Evolutionary conservation across 306 rosid species (phyloP), one percentile per base, ranked within the genome.

Genomic region (Spatholobus suberectus): DNA sequence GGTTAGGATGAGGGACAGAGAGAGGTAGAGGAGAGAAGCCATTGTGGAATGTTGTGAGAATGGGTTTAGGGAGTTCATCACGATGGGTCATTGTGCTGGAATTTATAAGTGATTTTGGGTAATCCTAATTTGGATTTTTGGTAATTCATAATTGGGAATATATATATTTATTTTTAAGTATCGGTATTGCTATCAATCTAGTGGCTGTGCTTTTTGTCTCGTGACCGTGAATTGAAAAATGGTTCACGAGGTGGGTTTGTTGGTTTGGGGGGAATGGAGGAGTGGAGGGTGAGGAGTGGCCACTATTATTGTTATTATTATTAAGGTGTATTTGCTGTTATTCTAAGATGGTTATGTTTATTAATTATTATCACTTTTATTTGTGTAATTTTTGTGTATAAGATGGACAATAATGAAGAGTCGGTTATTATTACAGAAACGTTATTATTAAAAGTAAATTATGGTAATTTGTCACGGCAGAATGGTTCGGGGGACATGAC

Each of bases 11-110:
- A 87, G 69, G n/a, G 84, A 55, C 61, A 94, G 76, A 65, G 84
- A 85, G 62, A 90, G 41, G 24, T 85, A 70, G 82, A 79, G 46
- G n/a, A 88, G 27, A 59, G 91, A 78, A 12, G 97, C 83, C 97
- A 92, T 91, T 79, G 44, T 26, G 66, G 3, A 59, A 61, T 58
- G 35, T 24, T 24, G 66, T 4, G 6, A 21, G 63, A 57, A 58
- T 4, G 15, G 35, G 18, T 75, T 35, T 3, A 4, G 54, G 40
- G 18, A 27, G 5, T 24, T 12, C 11, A 2, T 13, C 6, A 10
- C 13, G 15, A 34, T 27, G 63, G 15, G 0, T 29, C 32, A n/a
- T n/a, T 4, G 18, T 70, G 79, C 4, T 58, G 23, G n/a, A 20
- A 24, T 49, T 52, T 52, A 52, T n/a, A 52, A 4, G 11, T 8